phyloP scores from a whole-genome alignment of 2,329 filamentous ascomycete species.

The Davidsoniella neocaledoniae region DNA sequence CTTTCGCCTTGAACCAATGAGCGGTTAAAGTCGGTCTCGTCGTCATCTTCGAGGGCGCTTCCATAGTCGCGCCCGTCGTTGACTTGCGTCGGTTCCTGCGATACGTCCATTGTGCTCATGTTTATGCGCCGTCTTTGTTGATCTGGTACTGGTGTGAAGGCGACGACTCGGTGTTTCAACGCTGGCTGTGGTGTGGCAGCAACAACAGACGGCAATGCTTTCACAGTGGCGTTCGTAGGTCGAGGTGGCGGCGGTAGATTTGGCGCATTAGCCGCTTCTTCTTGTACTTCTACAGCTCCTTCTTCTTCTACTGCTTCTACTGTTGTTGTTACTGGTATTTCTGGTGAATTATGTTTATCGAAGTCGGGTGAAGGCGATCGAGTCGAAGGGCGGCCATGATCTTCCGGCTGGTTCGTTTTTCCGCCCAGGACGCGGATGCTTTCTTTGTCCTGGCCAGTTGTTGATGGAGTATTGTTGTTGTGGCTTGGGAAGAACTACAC shows the following conservation, averaged over 20 bases:
- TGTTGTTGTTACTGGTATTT: not conserved
- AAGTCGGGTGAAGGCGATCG: too few relatives aligned
- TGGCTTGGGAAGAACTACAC: too few relatives aligned
- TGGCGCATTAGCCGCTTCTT: not conserved
- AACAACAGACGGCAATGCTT: not conserved
- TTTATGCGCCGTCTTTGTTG: slow-evolving; percentile 1
- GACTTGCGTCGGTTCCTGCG: slow-evolving; percentile 31
- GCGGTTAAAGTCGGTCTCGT: slow-evolving; percentile 14
- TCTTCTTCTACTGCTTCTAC: too few relatives aligned
- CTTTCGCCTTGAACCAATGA: slow-evolving; percentile 15
- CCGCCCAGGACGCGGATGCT: too few relatives aligned
- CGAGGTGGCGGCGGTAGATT: not conserved
- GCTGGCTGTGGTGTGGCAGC: not conserved
- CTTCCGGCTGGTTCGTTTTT: too few relatives aligned
- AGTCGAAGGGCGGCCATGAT: too few relatives aligned
- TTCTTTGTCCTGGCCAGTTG: too few relatives aligned
- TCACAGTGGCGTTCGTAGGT: not conserved
- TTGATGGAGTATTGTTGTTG: too few relatives aligned
- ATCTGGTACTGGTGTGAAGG: not conserved
- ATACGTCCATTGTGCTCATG: slow-evolving; percentile 8
- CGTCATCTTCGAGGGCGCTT: slow-evolving; percentile 21
- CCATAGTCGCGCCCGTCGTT: slow-evolving; percentile 41
- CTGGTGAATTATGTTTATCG: not conserved
- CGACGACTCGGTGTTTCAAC: not conserved
- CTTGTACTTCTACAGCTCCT: too few relatives aligned